phyloP scores from a whole-genome alignment of 169 alveolate species.

The Cryptosporidium viatorum region DNA sequence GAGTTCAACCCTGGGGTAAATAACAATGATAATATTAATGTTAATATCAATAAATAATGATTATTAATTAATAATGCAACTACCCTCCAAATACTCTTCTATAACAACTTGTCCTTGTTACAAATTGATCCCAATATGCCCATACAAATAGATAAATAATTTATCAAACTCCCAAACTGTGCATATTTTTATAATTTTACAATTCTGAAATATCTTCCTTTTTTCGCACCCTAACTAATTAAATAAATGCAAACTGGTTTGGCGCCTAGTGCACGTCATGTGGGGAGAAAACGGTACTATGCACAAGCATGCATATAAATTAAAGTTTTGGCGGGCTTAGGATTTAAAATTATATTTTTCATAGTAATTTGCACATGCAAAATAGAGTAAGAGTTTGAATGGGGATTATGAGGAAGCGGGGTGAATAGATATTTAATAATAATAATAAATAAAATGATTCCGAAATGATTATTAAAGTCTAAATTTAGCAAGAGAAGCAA shows the following conservation, averaged over 20 bases:
- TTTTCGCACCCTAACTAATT: background rate
- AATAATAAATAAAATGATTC: too few relatives aligned
- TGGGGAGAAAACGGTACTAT: slow-evolving; percentile 8
- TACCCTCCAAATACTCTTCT: background rate
- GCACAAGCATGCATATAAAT: background rate
- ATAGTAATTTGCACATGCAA: too few relatives aligned
- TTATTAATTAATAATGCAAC: background rate
- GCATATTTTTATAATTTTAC: slow-evolving; percentile 3
- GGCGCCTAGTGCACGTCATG: background rate
- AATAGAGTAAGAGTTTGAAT: too few relatives aligned
- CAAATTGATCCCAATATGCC: background rate
- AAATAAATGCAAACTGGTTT: background rate
- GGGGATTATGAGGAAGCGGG: too few relatives aligned
- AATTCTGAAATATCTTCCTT: slow-evolving; percentile 4
- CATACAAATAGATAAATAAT: background rate
- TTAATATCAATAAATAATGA: too few relatives aligned
- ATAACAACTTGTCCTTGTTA: background rate
- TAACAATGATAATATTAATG: too few relatives aligned
- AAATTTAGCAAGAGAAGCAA: too few relatives aligned
- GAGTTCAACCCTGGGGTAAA: background rate
- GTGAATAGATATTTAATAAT: too few relatives aligned
- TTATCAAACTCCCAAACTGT: background rate
- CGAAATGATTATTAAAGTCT: too few relatives aligned
- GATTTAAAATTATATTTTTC: background rate
- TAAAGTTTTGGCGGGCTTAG: background rate